A percentile compares a stretch with the other conserved stretches of the same genome.
Conservation (phyloP, 495 filamentous ascomycete species). For the Geoglossum glabrum region DNA sequence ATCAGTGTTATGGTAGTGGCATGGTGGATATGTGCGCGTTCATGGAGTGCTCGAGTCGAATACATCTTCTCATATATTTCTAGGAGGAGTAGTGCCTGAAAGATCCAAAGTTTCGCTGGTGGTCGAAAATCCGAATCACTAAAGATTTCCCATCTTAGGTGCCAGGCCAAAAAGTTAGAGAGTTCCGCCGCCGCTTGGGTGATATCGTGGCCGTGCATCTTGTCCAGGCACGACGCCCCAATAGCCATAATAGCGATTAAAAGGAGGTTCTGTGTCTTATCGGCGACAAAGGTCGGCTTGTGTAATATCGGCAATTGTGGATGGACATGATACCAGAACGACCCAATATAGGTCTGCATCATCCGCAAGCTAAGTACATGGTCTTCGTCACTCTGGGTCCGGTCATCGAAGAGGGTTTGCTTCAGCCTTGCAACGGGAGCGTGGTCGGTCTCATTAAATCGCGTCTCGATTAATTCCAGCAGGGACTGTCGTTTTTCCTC, state of each 20-base stretch:
- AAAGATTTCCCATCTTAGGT: constrained; percentile 82
- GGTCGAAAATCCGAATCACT: constrained; percentile 81
- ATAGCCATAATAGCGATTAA: constrained; percentile 90
- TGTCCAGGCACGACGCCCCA: constrained; percentile 75
- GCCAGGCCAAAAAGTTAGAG: constrained; percentile 75
- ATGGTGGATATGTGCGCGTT: constrained; percentile 92
- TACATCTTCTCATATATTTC: constrained; percentile 97
- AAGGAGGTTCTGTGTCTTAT: constrained; percentile 65
- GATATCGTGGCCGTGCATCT: constrained; percentile 48
- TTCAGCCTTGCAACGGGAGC: constrained; percentile 55
- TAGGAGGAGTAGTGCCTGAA: constrained; percentile 74
- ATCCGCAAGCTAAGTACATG: constrained; percentile 78
- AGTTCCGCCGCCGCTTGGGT: constrained; percentile 57
- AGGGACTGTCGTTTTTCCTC: constrained; percentile 74
- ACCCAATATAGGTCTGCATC: constrained; percentile 88
- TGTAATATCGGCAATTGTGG: constrained; percentile 88
- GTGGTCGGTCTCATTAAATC: constrained; percentile 66
- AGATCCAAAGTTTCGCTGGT: constrained; percentile 93
- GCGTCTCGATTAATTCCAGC: constrained; percentile 62
- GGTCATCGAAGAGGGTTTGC: constrained; percentile 56
- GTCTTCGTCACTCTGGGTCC: constrained; percentile 45
- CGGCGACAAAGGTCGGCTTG: constrained; percentile 77
- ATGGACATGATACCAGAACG: constrained; percentile 90
- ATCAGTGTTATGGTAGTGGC: constrained; percentile 90
- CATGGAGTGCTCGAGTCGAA: constrained; percentile 74